Percentiles rank a stretch among this genome's conserved stretches.
Evolutionary conservation across 176 grass and related monocot genomes (phyloP).

Genomic region (Tuctoria greenei): DNA sequence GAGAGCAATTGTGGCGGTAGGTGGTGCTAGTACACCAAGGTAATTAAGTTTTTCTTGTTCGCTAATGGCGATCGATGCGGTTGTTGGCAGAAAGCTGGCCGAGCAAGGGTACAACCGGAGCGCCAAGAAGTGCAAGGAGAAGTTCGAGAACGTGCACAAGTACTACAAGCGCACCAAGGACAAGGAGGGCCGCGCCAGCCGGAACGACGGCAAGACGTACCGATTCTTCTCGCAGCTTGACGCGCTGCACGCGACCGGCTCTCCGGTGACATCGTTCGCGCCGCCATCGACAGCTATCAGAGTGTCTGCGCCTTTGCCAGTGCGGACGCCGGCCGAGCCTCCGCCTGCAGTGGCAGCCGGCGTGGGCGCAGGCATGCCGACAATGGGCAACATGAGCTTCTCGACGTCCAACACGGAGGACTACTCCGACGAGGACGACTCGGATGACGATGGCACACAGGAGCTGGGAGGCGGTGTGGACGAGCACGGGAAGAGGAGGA

Average conservation of each 20-base stretch:
- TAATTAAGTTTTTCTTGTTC: not conserved
- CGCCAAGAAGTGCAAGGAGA: slow-evolving; percentile 69
- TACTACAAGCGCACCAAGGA: slow-evolving; percentile 99
- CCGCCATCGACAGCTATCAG: slow-evolving; percentile 10
- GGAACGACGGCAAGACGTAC: slow-evolving; percentile 94
- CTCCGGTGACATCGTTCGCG: slow-evolving; percentile 5
- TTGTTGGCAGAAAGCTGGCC: slow-evolving; percentile 72
- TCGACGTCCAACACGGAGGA: slow-evolving; percentile 83
- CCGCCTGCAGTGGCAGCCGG: slow-evolving; percentile 15
- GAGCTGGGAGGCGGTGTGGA: slow-evolving; percentile 40
- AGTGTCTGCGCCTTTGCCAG: slow-evolving; percentile 34
- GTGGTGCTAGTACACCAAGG: slow-evolving; percentile 34
- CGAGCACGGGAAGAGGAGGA: slow-evolving; percentile 68
- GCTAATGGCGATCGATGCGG: slow-evolving; percentile 34
- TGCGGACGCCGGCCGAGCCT: slow-evolving; percentile 37
- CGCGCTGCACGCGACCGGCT: slow-evolving; percentile 61
- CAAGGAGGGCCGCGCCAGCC: slow-evolving; percentile 84
- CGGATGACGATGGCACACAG: slow-evolving; percentile 72
- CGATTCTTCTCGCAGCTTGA: slow-evolving; percentile 92
- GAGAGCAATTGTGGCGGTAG: slow-evolving; percentile 29
- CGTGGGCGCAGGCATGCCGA: slow-evolving; percentile 20
- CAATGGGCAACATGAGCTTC: slow-evolving; percentile 55
- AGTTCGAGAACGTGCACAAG: slow-evolving; percentile 99
- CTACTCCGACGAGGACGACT: slow-evolving; percentile 65
- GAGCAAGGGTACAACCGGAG: slow-evolving; percentile 84